Evolutionary conservation across 2,329 filamentous ascomycete species (phyloP).

Genomic region (Beauveria asiatica): DNA sequence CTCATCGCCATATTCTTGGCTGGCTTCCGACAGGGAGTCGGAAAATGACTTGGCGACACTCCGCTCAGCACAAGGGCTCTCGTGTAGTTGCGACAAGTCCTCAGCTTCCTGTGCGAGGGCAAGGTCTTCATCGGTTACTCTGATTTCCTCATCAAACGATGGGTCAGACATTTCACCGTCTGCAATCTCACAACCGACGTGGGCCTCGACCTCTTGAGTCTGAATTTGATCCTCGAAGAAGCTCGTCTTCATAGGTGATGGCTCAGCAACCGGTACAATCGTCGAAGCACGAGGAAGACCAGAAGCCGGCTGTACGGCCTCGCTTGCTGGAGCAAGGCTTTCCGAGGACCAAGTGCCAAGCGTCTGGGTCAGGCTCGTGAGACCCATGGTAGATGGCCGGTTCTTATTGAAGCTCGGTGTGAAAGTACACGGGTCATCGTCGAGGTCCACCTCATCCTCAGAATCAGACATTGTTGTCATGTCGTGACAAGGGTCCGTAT

Average conservation of each 20-base stretch:
- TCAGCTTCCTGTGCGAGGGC: slow-evolving; percentile 50
- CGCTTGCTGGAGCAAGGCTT: slow-evolving; percentile 38
- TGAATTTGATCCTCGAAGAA: slow-evolving; percentile 58
- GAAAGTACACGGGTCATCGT: slow-evolving; percentile 25
- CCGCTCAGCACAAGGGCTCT: background rate
- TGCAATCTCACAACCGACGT: slow-evolving; percentile 18
- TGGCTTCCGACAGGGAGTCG: slow-evolving; percentile 49
- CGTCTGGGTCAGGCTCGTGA: slow-evolving; percentile 55
- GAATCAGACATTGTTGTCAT: slow-evolving; percentile 38
- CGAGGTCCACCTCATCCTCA: slow-evolving; percentile 39
- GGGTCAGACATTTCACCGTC: slow-evolving; percentile 23
- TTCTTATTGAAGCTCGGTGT: slow-evolving; percentile 33
- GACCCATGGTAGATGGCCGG: slow-evolving; percentile 35
- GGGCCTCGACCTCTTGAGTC: slow-evolving; percentile 14
- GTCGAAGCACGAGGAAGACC: slow-evolving; percentile 1
- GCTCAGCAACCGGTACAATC: slow-evolving; percentile 19
- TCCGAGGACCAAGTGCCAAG: slow-evolving; percentile 54
- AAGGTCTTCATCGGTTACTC: slow-evolving; percentile 42
- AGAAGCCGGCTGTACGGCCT: background rate
- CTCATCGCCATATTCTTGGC: slow-evolving; percentile 60
- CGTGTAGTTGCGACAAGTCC: slow-evolving; percentile 40
- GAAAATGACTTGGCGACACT: slow-evolving; percentile 26
- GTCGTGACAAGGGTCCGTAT: slow-evolving; percentile 34
- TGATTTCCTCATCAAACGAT: slow-evolving; percentile 45
- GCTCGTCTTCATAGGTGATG: slow-evolving; percentile 34